phyloP scores from a whole-genome alignment of 1,139 yeast genomes.

The Hansenula sp. region DNA sequence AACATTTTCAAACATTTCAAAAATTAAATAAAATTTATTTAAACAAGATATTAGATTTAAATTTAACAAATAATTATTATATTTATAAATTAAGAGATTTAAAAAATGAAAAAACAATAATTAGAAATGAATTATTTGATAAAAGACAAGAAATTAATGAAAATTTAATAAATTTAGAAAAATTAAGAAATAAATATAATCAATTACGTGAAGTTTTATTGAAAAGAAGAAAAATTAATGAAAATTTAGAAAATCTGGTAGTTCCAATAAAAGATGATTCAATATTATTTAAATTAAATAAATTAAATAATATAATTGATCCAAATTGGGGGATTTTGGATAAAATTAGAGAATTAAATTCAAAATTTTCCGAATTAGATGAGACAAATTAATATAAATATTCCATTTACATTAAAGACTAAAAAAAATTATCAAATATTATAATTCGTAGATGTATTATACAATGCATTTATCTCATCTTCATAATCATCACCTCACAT shows the following conservation, averaged over 20 bases:
- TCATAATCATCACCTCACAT: neutral
- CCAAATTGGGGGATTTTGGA: slow-evolving; percentile 37
- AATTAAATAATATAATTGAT: slow-evolving; percentile 30
- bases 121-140: slow-evolving; percentile 37
- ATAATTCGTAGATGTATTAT: neutral
- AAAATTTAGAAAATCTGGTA: slow-evolving; percentile 20
- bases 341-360: slow-evolving; percentile 33
- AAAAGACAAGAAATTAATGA: slow-evolving; percentile 34
- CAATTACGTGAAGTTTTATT: slow-evolving; percentile 3
- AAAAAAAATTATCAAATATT: neutral
- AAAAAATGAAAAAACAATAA: slow-evolving; percentile 37
- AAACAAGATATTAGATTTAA: slow-evolving; percentile 26
- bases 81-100: slow-evolving; percentile 32
- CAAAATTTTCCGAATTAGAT: slow-evolving; percentile 28
- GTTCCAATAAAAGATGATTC: slow-evolving; percentile 3
- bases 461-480: neutral
- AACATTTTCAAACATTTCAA: slow-evolving; percentile 6
- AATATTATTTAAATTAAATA: slow-evolving; percentile 15
- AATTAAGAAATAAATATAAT: slow-evolving; percentile 31
- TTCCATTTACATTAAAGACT: neutral
- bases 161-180: slow-evolving; percentile 34
- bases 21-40: slow-evolving; percentile 22
- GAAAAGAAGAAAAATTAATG: slow-evolving; percentile 22
- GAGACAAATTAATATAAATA: slow-evolving; percentile 3
- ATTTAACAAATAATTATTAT: slow-evolving; percentile 37